Evolutionary conservation across 2,329 filamentous ascomycete genomes (phyloP).

Genomic region (Claviceps citrina): DNA sequence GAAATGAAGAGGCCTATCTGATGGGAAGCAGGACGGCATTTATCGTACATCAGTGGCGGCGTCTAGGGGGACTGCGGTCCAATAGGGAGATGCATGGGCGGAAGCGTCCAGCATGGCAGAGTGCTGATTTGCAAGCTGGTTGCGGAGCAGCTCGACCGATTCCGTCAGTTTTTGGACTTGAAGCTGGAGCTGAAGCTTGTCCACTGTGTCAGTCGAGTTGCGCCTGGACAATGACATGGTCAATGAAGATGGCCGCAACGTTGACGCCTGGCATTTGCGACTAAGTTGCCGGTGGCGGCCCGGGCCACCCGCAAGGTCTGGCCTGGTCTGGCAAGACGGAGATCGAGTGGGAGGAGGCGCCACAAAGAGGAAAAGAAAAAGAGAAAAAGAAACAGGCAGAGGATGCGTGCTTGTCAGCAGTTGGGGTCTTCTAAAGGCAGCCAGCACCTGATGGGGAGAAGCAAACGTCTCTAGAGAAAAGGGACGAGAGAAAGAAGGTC

Average conservation of each 20-base stretch:
- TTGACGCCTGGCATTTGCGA: background rate
- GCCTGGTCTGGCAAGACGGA: background rate
- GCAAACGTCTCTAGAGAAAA: background rate
- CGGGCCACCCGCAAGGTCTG: too few relatives aligned
- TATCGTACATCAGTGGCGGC: constrained; percentile 4
- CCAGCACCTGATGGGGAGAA: too few relatives aligned
- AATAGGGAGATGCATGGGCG: background rate
- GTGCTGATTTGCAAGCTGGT: background rate
- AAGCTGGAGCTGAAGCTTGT: background rate
- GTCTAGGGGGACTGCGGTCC: background rate
- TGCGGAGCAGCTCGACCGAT: background rate
- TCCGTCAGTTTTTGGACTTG: background rate
- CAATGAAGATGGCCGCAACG: background rate
- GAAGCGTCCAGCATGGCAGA: background rate
- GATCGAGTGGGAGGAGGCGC: background rate
- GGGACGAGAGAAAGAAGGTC: background rate
- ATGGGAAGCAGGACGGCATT: background rate
- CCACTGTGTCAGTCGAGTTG: background rate
- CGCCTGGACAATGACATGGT: constrained; percentile 1
- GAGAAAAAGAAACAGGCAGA: too few relatives aligned
- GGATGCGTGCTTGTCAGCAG: too few relatives aligned
- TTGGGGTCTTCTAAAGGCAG: too few relatives aligned
- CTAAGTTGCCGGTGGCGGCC: background rate
- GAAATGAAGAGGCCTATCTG: too few relatives aligned
- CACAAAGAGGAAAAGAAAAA: background rate